phyloP scores from a whole-genome alignment of 768 basidiomycete species.

The Psilocybe cubensis region DNA sequence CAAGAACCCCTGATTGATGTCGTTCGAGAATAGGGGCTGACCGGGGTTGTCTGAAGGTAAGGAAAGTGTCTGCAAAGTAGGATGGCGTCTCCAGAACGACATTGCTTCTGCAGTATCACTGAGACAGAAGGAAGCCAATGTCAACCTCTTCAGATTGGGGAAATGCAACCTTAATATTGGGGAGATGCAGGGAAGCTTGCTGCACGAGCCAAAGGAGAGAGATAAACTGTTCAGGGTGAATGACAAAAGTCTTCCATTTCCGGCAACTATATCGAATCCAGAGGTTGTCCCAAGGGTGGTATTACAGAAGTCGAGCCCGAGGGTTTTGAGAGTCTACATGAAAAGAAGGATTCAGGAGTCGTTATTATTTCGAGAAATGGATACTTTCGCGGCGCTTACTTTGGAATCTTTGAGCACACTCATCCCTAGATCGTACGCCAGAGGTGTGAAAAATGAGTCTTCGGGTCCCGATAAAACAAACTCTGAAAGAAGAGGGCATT shows the following conservation, averaged over 20 bases:
- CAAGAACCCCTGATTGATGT: not conserved
- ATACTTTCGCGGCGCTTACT: not conserved
- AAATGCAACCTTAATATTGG: not conserved
- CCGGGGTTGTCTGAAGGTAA: not conserved
- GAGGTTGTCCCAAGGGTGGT: not conserved
- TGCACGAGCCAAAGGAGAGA: not conserved
- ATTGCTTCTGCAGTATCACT: not conserved
- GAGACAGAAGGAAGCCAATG: not conserved
- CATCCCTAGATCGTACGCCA: not conserved
- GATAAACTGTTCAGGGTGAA: not conserved
- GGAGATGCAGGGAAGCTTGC: not conserved
- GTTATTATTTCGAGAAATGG: too few relatives aligned
- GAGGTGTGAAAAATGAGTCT: not conserved
- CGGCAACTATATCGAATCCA: not conserved
- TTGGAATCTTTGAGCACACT: not conserved
- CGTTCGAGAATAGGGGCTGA: not conserved
- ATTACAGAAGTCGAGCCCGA: not conserved
- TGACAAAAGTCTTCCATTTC: not conserved
- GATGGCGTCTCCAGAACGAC: not conserved
- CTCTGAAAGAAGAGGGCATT: not conserved
- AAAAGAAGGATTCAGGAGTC: not conserved
- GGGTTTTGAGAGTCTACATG: not conserved
- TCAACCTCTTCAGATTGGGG: not conserved
- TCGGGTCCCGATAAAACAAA: not conserved
- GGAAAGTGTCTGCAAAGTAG: not conserved